These are phyloP conservation scores for Curvularia eragrostidis DNA, from an alignment of 2,329 filamentous ascomycete species.

Conservation along the genomic window DNA sequence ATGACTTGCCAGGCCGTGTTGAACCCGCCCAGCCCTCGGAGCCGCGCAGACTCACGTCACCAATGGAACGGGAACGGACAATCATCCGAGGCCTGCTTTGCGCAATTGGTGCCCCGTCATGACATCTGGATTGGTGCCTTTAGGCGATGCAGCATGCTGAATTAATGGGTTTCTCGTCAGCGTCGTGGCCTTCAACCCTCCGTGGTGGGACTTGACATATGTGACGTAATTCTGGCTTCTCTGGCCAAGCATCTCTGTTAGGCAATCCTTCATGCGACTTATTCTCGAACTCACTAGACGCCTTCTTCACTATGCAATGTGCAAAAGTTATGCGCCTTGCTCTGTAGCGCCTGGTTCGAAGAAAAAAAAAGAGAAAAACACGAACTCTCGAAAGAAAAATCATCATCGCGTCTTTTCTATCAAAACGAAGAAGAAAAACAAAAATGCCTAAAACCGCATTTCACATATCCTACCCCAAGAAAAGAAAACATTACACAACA, in stretches of 20 bases:
- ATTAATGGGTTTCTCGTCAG: not conserved
- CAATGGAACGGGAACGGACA: conserved; percentile 6
- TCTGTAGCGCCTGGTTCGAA: not conserved
- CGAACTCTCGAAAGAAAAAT: conserved; percentile 1
- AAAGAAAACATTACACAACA: not conserved
- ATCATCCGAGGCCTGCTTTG: not conserved
- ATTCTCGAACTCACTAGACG: not conserved
- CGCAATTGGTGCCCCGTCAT: not conserved
- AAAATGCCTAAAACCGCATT: not conserved
- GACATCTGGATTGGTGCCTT: not conserved
- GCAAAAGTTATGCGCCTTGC: not conserved
- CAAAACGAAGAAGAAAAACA: not conserved
- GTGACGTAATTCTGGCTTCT: not conserved
- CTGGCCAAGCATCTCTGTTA: not conserved
- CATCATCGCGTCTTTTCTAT: not conserved
- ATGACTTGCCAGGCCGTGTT: conserved; percentile 14
- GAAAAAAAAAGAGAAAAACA: not conserved
- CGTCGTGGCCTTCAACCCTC: not conserved
- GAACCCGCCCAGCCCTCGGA: conserved; percentile 20
- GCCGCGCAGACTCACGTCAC: conserved; percentile 19
- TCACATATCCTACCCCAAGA: not conserved
- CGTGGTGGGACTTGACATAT: not conserved
- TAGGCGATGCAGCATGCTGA: not conserved
- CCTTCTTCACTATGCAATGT: not conserved
- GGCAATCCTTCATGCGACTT: not conserved